phyloP scores from a whole-genome alignment of 352 stramenopile genomes.

The Globisporangium radiosum region DNA sequence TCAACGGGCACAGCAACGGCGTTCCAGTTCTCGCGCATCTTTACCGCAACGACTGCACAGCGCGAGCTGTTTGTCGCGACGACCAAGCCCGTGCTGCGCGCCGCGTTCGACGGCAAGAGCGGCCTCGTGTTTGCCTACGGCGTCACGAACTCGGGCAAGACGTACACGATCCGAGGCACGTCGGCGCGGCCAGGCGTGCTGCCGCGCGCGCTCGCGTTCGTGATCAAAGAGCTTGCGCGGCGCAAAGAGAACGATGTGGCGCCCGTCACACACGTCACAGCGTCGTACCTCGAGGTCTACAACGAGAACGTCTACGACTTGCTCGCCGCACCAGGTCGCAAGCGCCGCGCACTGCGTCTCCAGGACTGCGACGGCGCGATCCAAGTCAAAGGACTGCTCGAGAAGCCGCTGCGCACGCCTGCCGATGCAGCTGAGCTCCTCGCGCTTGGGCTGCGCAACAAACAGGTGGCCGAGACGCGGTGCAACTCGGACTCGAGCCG shows the following conservation, averaged over 20 bases:
- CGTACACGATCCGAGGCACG: slow-evolving; percentile 95
- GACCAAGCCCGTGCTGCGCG: slow-evolving; percentile 86
- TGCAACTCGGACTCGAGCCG: slow-evolving; percentile 89
- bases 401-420: slow-evolving; percentile 50
- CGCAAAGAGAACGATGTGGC: slow-evolving; percentile 34
- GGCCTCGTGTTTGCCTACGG: slow-evolving; percentile 97
- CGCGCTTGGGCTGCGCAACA: slow-evolving; percentile 55
- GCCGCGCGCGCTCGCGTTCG: slow-evolving; percentile 63
- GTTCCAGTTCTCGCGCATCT: slow-evolving; percentile 86
- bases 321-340: slow-evolving; percentile 53
- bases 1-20: slow-evolving; percentile 68
- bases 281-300: slow-evolving; percentile 98
- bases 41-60: slow-evolving; percentile 71
- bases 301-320: slow-evolving; percentile 98
- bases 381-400: slow-evolving; percentile 76
- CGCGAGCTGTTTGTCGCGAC: slow-evolving; percentile 89
- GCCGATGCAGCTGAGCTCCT: slow-evolving; percentile 74
- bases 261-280: slow-evolving; percentile 47
- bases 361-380: slow-evolving; percentile 86
- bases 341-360: slow-evolving; percentile 58
- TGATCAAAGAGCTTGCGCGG: slow-evolving; percentile 59
- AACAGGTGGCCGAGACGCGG: slow-evolving; percentile 82
- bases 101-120: slow-evolving; percentile 80
- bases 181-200: slow-evolving; percentile 72
- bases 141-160: slow-evolving; percentile 99